phyloP scores from a whole-genome alignment of 495 filamentous ascomycete genomes.

The Astrothelium macrocarpum region DNA sequence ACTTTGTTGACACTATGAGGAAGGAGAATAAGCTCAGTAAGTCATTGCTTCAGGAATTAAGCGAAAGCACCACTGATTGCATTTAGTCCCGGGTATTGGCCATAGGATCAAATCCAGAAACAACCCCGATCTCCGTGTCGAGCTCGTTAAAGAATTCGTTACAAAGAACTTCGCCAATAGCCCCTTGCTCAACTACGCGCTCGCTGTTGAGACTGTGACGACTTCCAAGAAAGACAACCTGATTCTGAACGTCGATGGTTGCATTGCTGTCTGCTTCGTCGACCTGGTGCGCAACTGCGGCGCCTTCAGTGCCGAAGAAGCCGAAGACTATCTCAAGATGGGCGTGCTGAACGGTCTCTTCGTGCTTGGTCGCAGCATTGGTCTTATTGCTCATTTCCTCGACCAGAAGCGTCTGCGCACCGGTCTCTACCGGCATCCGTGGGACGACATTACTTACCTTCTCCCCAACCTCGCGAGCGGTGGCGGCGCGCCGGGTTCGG shows the following conservation, averaged over 20 bases:
- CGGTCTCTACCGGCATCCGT: constrained; percentile 76
- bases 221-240: constrained; percentile 99
- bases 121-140: constrained; percentile 98
- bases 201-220: constrained; percentile 95
- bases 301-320: constrained; percentile 78
- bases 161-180: constrained; percentile 91
- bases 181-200: constrained; percentile 96
- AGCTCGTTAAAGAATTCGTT: constrained; percentile 98
- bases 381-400: constrained; percentile 98
- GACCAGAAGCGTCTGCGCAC: constrained; percentile 98
- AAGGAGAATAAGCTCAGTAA: constrained; percentile 98
- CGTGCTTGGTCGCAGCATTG: constrained; percentile 89
- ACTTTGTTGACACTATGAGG: constrained; percentile 97
- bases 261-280: constrained; percentile 96
- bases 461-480: constrained; percentile 66
- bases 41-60: constrained; percentile 23
- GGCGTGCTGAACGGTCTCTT: constrained; percentile 99
- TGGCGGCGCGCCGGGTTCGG: constrained; percentile 58
- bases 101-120: constrained; percentile 99
- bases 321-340: constrained; percentile 80
- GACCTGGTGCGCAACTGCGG: constrained; percentile 96
- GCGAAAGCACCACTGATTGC: constrained; percentile 27
- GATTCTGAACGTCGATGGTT: constrained; percentile 97
- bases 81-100: constrained; percentile 85
- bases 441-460: constrained; percentile 71